A percentile compares a stretch with the other conserved stretches of the same genome.
phyloP scores from a whole-genome alignment of 305 asterid genomes.

The Fraxinus floribunda region DNA sequence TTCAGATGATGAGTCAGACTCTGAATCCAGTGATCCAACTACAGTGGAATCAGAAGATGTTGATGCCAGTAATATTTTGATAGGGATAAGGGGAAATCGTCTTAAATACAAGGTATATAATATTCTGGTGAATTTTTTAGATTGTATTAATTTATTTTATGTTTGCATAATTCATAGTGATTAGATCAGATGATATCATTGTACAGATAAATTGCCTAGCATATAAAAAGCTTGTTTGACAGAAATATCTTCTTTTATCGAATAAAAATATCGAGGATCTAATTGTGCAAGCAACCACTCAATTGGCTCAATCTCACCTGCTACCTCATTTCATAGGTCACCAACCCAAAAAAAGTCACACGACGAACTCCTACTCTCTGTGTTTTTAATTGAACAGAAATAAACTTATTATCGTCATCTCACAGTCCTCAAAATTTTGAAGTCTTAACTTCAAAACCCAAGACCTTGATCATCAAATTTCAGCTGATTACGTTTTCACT shows the following conservation, averaged over 20 bases:
- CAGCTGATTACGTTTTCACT: background rate
- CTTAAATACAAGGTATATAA: slow-evolving; percentile 65
- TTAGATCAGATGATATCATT: background rate
- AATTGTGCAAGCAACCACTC: background rate
- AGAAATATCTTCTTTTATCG: background rate
- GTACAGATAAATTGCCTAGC: background rate
- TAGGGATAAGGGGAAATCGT: slow-evolving; percentile 61
- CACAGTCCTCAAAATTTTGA: background rate
- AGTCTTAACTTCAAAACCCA: background rate
- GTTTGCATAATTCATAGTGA: background rate
- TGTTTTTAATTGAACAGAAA: background rate
- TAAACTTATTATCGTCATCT: background rate
- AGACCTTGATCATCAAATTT: background rate
- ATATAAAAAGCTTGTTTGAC: background rate
- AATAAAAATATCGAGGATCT: background rate
- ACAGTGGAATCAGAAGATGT: slow-evolving; percentile 41
- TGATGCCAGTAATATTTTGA: slow-evolving; percentile 52
- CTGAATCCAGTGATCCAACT: slow-evolving; percentile 38
- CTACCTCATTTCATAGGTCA: background rate
- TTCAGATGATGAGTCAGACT: slow-evolving; percentile 59
- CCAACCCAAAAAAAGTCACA: background rate
- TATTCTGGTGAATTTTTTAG: background rate
- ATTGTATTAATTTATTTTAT: slow-evolving; percentile 7
- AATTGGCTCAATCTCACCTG: background rate
- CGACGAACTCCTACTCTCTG: background rate